Evolutionary conservation across 495 filamentous ascomycete species (phyloP).

Genomic region (Penicillium salamii): DNA sequence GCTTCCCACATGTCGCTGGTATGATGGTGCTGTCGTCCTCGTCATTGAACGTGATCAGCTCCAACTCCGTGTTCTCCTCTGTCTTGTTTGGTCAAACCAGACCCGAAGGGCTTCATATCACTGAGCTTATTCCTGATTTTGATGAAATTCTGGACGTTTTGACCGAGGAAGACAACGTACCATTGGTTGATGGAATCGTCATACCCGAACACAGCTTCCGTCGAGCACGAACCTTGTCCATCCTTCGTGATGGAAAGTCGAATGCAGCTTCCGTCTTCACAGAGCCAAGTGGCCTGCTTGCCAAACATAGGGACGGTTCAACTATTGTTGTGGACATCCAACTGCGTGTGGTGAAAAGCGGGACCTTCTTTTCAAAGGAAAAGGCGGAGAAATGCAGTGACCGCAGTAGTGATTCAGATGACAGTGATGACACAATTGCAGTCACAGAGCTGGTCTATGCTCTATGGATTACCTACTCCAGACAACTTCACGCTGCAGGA

Average conservation of each 20-base stretch:
- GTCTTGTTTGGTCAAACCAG: constrained; percentile 85
- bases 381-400: constrained; percentile 36
- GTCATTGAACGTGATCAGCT: constrained; percentile 77
- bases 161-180: constrained; percentile 79
- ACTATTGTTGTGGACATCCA: constrained; percentile 92
- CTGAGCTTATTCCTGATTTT: constrained; percentile 80
- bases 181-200: constrained; percentile 88
- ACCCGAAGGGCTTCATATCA: constrained; percentile 76
- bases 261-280: constrained; percentile 71
- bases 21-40: constrained; percentile 85
- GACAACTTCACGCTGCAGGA: constrained; percentile 78
- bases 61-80: constrained; percentile 90
- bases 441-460: constrained; percentile 86
- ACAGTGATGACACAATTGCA: constrained; percentile 38
- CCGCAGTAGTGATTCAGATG: constrained; percentile 33
- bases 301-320: constrained; percentile 83
- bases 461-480: constrained; percentile 94
- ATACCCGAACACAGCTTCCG: constrained; percentile 95
- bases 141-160: constrained; percentile 76
- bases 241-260: constrained; percentile 74
- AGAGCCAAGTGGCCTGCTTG: constrained; percentile 75
- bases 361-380: constrained; percentile 50
- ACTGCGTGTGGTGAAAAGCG: constrained; percentile 91
- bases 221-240: constrained; percentile 77
- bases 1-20: constrained; percentile 94